phyloP scores from a whole-genome alignment of 306 rosid genomes.

The Citrullus amarus region DNA sequence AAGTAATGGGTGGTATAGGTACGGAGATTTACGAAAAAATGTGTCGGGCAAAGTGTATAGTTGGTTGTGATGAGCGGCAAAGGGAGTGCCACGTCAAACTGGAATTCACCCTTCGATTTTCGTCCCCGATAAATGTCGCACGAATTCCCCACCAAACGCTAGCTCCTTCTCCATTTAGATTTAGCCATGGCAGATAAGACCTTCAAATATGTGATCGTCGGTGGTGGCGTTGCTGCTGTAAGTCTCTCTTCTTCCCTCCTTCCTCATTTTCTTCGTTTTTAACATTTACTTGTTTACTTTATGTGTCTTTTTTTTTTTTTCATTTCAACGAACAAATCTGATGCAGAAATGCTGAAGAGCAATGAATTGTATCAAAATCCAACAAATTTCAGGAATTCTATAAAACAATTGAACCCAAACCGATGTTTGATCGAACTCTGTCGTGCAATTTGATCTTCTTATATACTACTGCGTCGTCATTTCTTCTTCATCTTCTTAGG shows the following conservation, averaged over 20 bases:
- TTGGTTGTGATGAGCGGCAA: constrained; percentile 14
- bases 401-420: no score
- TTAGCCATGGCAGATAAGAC: constrained; percentile 48
- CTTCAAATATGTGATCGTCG: constrained; percentile 76
- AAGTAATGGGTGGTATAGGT: no score
- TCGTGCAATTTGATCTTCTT: not conserved
- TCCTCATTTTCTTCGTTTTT: not conserved
- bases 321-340: not conserved
- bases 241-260: constrained; percentile 17
- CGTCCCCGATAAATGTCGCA: constrained; percentile 1
- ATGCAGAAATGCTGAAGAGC: not conserved
- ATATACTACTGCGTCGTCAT: not conserved
- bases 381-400: not conserved
- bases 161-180: no score
- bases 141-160: not conserved
- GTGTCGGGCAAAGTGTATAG: no score
- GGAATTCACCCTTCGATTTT: not conserved
- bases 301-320: not conserved
- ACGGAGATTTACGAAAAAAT: no score
- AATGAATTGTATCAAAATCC: not conserved
- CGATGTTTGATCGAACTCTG: not conserved
- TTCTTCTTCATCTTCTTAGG: not conserved
- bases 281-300: no score
- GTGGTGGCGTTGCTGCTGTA: constrained; percentile 95
- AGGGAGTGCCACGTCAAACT: constrained; percentile 29